Evolutionary conservation across 305 asterid species (phyloP).

Genomic region (Rubia occidens): DNA sequence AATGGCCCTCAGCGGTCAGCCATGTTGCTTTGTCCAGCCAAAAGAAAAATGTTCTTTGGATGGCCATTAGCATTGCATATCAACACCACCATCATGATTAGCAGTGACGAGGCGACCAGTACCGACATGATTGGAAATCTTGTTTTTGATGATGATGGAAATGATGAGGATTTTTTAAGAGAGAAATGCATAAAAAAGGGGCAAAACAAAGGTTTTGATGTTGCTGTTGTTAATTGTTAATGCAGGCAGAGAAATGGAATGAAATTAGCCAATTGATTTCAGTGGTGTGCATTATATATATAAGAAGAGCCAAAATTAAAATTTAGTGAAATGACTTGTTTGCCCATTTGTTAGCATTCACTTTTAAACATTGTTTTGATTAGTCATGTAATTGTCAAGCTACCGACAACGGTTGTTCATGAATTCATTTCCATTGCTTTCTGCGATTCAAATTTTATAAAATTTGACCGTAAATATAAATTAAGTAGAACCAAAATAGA

Average conservation of each 20-base stretch:
- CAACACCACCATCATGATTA: conserved; percentile 22
- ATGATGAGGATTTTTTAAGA: no score
- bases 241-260: conserved; percentile 1
- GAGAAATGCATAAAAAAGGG: not conserved
- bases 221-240: not conserved
- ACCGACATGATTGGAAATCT: conserved; percentile 28
- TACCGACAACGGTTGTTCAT: not conserved
- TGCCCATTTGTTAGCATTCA: conserved; percentile 15
- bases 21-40: conserved; percentile 8
- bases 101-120: conserved; percentile 22
- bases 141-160: not conserved
- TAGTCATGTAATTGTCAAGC: not conserved
- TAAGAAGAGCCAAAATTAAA: conserved; percentile 8
- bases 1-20: no score
- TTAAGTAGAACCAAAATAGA: no score
- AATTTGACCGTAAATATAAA: no score
- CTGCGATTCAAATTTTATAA: no score
- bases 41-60: conserved; percentile 19
- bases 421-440: not conserved
- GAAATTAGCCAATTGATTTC: conserved; percentile 17
- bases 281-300: conserved; percentile 15
- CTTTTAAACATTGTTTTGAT: not conserved
- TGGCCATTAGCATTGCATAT: no score
- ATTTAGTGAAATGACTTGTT: conserved; percentile 10
- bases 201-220: no score